Base-by-base conservation (phyloP, 129 eudicot species). In the Solidago caesia region DNA sequence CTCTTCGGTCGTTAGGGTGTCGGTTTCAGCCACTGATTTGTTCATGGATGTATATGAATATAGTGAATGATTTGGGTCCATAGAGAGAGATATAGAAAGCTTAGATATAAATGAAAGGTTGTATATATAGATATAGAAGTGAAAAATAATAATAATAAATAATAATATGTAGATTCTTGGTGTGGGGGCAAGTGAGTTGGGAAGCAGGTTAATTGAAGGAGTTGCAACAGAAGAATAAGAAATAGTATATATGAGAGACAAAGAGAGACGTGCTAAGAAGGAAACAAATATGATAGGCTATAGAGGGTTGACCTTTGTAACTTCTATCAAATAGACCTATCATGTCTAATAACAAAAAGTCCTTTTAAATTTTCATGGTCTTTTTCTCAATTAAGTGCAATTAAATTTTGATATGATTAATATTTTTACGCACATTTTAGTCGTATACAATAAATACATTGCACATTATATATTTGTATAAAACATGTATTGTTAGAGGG, bases 161-260 rank as follows among this genome's bases (percentile, higher is more conserved):
- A 75, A 77, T 55, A 68, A 33, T 42, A 45, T 73, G 82, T 74
- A 76, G 83, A 84, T 82, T 87, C 78, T 72, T 83, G 88, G 43
- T 83, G 84, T 85, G 77, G 85, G 90, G 78, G 64, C 86, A 61
- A 48, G 74, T 70, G 67, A 82, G 83, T 75, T 74, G 84, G 77
- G 77, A 80, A 85, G 39, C 39, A 33, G 72, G 84, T 85, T 82
- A 72, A 75, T 47, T 59, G 71, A 53, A 67, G 82, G 77, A 79
- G 84, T 79, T 79, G 89, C 77, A 79, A 82, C 78, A 42, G 59
- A 73, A 68, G 58, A 72, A 53, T 69, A 56, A 56, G 53, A 42
- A 70, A 61, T 70, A 67, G 45, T 56, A 5, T 12, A 13, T 58
- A 67, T 44, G 79, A 21, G 76, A 71, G 66, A 53, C 48, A 57